Percentiles rank a stretch among this genome's conserved stretches.
Conservation (phyloP, 2,329 filamentous ascomycete species). For the Epichloe scottii region DNA sequence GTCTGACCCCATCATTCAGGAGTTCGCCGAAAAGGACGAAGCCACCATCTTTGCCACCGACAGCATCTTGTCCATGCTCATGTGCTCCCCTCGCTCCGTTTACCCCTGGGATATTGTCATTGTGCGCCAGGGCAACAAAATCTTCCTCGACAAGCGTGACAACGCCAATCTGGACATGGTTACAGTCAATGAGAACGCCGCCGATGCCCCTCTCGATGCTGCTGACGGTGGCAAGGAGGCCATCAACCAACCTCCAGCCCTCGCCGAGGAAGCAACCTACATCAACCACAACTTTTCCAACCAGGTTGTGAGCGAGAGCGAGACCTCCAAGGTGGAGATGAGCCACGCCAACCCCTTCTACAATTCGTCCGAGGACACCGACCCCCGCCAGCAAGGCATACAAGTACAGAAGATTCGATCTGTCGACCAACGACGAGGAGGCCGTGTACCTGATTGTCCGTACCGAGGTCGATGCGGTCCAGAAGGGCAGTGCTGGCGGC, state of each 20-base stretch:
- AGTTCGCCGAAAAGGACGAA: conserved; percentile 89
- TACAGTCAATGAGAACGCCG: conserved; percentile 97
- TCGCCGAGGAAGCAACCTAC: conserved; percentile 95
- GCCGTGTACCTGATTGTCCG: conserved; percentile 87
- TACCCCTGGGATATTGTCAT: conserved; percentile 99
- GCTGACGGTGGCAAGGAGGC: conserved; percentile 86
- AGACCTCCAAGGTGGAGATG: conserved; percentile 70
- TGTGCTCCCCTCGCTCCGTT: conserved; percentile 92
- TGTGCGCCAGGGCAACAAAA: conserved; percentile 82
- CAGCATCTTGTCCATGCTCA: conserved; percentile 96
- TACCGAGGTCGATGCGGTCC: conserved; percentile 87
- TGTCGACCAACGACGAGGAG: conserved; percentile 89
- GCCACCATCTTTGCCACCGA: conserved; percentile 95
- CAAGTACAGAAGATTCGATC: conserved; percentile 95
- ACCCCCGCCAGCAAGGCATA: conserved; percentile 95
- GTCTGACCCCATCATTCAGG: conserved; percentile 91
- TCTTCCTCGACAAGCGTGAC: conserved; percentile 98
- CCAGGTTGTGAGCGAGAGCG: conserved; percentile 80
- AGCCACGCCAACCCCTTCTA: conserved; percentile 92
- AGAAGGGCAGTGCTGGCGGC: conserved; percentile 87
- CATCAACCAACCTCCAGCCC: conserved; percentile 85
- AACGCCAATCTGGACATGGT: conserved; percentile 93
- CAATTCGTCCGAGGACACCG: conserved; percentile 82
- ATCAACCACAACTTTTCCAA: conserved; percentile 99
- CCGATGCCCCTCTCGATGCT: conserved; percentile 83